Conservation (phyloP, 306 rosid species). For the Cucurbita argyrosperma region DNA sequence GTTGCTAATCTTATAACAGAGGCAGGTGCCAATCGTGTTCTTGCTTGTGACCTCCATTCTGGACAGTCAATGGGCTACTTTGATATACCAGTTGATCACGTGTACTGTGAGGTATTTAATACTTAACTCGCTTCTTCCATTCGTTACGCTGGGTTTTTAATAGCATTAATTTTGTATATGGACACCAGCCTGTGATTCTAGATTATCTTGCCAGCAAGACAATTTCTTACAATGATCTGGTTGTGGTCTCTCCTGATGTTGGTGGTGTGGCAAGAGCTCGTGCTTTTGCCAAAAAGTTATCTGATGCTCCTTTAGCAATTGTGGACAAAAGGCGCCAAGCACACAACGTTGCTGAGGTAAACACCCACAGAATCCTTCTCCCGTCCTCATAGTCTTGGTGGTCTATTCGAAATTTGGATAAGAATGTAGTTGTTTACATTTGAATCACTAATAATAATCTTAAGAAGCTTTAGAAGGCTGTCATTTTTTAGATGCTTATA, state of each 20-base stretch:
- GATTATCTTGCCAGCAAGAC: conserved; percentile 98
- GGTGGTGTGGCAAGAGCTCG: conserved; percentile 99
- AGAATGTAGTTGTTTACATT: not conserved
- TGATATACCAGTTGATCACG: conserved; percentile 98
- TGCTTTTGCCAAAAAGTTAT: conserved; percentile 88
- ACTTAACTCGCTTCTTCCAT: not conserved
- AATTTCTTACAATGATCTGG: conserved; percentile 80
- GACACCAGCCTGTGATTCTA: conserved; percentile 81
- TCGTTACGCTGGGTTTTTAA: not conserved
- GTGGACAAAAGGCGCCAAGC: conserved; percentile 96
- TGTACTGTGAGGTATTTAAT: conserved; percentile 72
- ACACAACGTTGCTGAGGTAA: conserved; percentile 90
- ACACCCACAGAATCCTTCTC: not conserved
- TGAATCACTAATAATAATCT: not conserved
- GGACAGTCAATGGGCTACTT: conserved; percentile 99
- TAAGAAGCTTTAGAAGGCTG: not conserved
- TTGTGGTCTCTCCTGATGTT: conserved; percentile 98
- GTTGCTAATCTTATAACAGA: conserved; percentile 96
- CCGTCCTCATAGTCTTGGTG: not conserved
- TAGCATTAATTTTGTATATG: not conserved
- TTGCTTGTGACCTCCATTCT: conserved; percentile 98
- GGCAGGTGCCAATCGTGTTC: conserved; percentile 99
- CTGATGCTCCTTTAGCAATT: conserved; percentile 96
- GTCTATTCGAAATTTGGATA: not conserved
- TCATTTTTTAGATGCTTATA: not conserved